A percentile compares a stretch with the other conserved stretches of the same genome.
phyloP scores from a whole-genome alignment of 345 rosid genomes.

The Eucalyptus curtisii region DNA sequence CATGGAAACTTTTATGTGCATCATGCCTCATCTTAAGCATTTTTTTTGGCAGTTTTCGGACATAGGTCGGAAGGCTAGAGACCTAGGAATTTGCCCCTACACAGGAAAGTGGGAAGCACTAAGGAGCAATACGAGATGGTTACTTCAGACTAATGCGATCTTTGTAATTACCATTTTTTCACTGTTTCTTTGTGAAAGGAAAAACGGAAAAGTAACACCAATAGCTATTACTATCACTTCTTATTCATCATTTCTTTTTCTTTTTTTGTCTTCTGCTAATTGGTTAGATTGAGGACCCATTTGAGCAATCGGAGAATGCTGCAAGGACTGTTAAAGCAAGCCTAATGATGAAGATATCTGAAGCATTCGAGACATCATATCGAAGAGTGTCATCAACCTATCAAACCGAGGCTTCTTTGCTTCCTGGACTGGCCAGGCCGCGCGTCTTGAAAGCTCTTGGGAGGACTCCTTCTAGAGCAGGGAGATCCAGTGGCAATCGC shows the following conservation, averaged over 20 bases:
- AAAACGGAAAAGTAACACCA: background rate
- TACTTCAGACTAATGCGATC: constrained; percentile 53
- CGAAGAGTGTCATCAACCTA: constrained; percentile 9
- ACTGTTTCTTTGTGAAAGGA: background rate
- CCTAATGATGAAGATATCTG: constrained; percentile 40
- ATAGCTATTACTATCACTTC: background rate
- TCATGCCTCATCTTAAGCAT: background rate
- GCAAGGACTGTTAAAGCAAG: constrained; percentile 51
- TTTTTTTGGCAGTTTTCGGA: constrained; percentile 38
- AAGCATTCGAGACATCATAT: constrained; percentile 31
- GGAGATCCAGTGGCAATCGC: background rate
- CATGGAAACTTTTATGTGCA: background rate
- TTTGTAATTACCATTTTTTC: constrained; percentile 32
- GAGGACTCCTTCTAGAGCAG: background rate
- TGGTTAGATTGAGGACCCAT: constrained; percentile 83
- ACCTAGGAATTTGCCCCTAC: constrained; percentile 62
- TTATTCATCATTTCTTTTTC: background rate
- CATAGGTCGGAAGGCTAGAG: constrained; percentile 27
- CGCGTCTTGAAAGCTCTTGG: background rate
- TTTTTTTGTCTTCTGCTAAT: background rate
- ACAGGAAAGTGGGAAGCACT: constrained; percentile 61
- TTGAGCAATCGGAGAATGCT: constrained; percentile 70
- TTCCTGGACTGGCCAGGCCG: constrained; percentile 24
- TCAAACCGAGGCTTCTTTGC: constrained; percentile 15
- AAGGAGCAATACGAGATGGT: constrained; percentile 54